Conservation (phyloP, 208 protist species). For the Leishmania gerbilli region DNA sequence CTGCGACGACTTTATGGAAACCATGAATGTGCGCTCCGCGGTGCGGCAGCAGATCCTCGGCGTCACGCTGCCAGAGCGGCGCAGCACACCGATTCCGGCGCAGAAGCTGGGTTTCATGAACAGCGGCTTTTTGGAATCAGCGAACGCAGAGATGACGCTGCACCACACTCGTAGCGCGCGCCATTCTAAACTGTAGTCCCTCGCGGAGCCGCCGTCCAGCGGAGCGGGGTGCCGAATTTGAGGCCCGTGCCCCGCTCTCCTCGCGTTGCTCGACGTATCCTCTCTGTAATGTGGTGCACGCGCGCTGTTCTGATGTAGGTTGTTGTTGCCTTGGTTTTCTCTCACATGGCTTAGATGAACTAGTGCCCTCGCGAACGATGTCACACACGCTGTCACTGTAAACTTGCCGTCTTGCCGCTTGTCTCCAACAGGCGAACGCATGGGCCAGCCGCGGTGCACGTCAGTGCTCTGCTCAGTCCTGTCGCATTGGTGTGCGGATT, state of each 20-base stretch:
- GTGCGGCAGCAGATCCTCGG: constrained; percentile 60
- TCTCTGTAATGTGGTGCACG: background rate
- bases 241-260: background rate
- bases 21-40: constrained; percentile 65
- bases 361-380: background rate
- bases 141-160: constrained; percentile 41
- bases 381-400: background rate
- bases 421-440: background rate
- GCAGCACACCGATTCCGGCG: constrained; percentile 47
- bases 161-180: constrained; percentile 14
- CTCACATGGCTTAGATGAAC: background rate
- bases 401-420: background rate
- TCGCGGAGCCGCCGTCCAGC: background rate
- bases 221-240: background rate
- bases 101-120: constrained; percentile 54
- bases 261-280: background rate
- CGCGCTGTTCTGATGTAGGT: background rate
- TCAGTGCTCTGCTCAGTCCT: background rate
- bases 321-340: background rate
- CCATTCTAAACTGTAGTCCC: constrained; percentile 26
- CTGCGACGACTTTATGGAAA: constrained; percentile 83
- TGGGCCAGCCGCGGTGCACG: background rate
- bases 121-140: constrained; percentile 55
- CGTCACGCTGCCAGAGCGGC: constrained; percentile 35
- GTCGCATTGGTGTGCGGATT: background rate